Evolutionary conservation across 495 filamentous ascomycete species (phyloP).

Genomic region (Podospora pseudopauciseta): DNA sequence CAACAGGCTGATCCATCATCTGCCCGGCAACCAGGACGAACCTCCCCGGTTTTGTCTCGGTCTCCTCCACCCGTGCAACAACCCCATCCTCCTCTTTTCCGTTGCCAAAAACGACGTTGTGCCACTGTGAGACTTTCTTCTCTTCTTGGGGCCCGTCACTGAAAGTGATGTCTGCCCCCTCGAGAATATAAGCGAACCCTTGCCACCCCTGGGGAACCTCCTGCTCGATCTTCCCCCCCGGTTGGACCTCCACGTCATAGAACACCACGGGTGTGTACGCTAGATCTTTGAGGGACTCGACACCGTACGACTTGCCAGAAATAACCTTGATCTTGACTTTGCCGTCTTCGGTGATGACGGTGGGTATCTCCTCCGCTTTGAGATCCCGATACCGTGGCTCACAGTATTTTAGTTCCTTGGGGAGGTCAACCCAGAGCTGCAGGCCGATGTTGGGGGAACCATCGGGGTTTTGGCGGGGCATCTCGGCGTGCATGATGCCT

Average conservation of each 20-base stretch:
- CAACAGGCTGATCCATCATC: slow-evolving; percentile 84
- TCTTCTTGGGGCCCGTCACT: slow-evolving; percentile 47
- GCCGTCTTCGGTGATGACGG: slow-evolving; percentile 61
- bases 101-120: slow-evolving; percentile 88
- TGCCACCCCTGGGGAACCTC: slow-evolving; percentile 80
- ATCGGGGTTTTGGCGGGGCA: slow-evolving; percentile 78
- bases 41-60: slow-evolving; percentile 59
- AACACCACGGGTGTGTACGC: slow-evolving; percentile 96
- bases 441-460: slow-evolving; percentile 79
- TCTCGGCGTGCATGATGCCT: slow-evolving; percentile 95
- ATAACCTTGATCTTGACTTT: slow-evolving; percentile 86
- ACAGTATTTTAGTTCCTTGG: slow-evolving; percentile 72
- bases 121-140: slow-evolving; percentile 61
- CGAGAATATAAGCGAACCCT: slow-evolving; percentile 79
- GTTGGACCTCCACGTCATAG: slow-evolving; percentile 76
- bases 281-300: slow-evolving; percentile 81
- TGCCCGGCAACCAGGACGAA: slow-evolving; percentile 83
- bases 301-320: slow-evolving; percentile 73
- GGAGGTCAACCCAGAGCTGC: slow-evolving; percentile 94
- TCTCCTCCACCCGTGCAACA: slow-evolving; percentile 62
- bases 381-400: slow-evolving; percentile 93
- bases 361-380: slow-evolving; percentile 69
- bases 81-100: slow-evolving; percentile 64
- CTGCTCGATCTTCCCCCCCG: slow-evolving; percentile 73
- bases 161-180: slow-evolving; percentile 62